Evolutionary conservation across 208 protist species (phyloP).

Genomic region (Leishmania turanica): DNA sequence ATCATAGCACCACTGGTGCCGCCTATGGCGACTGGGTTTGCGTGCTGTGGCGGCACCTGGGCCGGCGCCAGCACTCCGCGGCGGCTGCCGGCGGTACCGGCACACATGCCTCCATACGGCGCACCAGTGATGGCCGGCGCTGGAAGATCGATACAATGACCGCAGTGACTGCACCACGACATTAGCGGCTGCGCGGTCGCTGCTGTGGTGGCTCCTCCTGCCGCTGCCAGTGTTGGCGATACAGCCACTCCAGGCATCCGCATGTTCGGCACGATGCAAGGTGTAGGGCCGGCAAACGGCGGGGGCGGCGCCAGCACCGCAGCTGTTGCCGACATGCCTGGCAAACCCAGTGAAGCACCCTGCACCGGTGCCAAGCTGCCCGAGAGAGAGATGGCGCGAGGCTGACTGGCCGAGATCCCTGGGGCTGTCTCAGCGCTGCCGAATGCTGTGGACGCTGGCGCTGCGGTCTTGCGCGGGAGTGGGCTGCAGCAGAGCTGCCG

Average conservation of each 20-base stretch:
- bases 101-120: not conserved
- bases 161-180: constrained; percentile 7
- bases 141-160: not conserved
- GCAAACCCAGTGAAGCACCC: constrained; percentile 1
- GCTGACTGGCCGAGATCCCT: constrained; percentile 2
- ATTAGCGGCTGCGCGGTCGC: not conserved
- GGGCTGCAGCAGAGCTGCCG: not conserved
- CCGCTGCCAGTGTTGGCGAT: not conserved
- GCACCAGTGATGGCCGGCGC: not conserved
- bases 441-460: not conserved
- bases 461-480: not conserved
- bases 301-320: constrained; percentile 1
- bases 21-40: constrained; percentile 1
- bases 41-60: not conserved
- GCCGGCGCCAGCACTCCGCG: not conserved
- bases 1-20: not conserved
- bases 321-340: not conserved
- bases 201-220: not conserved
- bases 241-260: not conserved
- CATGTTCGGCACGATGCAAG: not conserved
- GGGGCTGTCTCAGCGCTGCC: not conserved
- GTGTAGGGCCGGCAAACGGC: not conserved
- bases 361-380: not conserved
- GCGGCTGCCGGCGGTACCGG: not conserved
- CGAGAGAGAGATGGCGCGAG: not conserved